Conservation (phyloP, 352 stramenopile genomes). For the Phytophthora lateralis region DNA sequence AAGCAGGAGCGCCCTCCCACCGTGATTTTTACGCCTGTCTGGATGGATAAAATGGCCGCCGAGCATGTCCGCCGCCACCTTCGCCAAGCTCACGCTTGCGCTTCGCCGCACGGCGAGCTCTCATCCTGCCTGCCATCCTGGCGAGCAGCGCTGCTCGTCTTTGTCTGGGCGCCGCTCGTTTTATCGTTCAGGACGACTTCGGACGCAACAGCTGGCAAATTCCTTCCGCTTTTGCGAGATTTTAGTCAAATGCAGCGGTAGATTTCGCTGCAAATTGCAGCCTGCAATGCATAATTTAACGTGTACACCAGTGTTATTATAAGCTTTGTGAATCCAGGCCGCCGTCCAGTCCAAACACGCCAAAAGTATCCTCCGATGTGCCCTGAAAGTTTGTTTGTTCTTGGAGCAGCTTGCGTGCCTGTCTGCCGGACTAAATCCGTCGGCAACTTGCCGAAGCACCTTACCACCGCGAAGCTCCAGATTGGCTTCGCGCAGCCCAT, state of each 20-base stretch:
- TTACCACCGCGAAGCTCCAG: not conserved
- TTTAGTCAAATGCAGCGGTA: conserved; percentile 13
- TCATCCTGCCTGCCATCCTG: conserved; percentile 32
- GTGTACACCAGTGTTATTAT: too few relatives aligned
- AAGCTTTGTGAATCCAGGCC: too few relatives aligned
- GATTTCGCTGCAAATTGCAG: too few relatives aligned
- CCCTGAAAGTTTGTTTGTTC: conserved; percentile 17
- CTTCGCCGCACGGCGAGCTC: conserved; percentile 1
- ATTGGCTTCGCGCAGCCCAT: not conserved
- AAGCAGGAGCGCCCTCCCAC: conserved; percentile 3
- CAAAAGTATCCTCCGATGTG: conserved; percentile 26
- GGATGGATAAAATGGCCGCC: conserved; percentile 1
- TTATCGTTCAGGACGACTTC: conserved; percentile 19
- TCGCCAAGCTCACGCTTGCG: conserved; percentile 1
- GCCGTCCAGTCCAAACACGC: conserved; percentile 6
- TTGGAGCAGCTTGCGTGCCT: conserved; percentile 5
- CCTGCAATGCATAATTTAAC: too few relatives aligned
- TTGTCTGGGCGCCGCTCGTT: conserved; percentile 18
- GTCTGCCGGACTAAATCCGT: conserved; percentile 4
- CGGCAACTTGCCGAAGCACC: conserved; percentile 9
- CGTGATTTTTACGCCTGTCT: conserved; percentile 12
- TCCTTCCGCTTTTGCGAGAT: conserved; percentile 25
- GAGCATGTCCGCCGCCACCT: not conserved
- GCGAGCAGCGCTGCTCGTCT: conserved; percentile 22
- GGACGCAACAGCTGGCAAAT: conserved; percentile 25